A percentile compares a stretch with the other conserved stretches of the same genome.
phyloP scores from a whole-genome alignment of 1,139 yeast species.

The Protomyces lactucae-debilis region DNA sequence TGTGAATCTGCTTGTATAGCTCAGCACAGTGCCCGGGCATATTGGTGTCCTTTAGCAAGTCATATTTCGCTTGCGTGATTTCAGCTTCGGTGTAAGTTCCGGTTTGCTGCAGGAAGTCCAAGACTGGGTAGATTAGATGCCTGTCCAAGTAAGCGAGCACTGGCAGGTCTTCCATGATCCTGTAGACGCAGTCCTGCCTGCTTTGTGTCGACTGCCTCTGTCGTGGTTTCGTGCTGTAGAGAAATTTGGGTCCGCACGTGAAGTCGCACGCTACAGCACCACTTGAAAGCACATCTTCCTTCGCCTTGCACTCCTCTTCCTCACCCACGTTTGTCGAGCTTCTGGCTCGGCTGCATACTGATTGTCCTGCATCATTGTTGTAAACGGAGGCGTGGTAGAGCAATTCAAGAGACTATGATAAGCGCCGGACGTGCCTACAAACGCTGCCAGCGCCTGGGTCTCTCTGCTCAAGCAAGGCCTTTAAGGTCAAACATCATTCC shows the following conservation, averaged over 20 bases:
- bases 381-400: background rate
- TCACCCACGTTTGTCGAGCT: background rate
- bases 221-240: background rate
- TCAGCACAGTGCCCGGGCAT: slow-evolving; percentile 43
- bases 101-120: slow-evolving; percentile 47
- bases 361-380: background rate
- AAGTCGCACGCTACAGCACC: background rate
- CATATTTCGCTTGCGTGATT: slow-evolving; percentile 48
- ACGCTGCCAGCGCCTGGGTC: no score
- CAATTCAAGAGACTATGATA: background rate
- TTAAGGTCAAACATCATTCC: no score
- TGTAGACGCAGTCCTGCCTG: background rate
- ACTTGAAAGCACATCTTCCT: background rate
- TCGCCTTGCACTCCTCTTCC: background rate
- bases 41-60: slow-evolving; percentile 52
- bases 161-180: background rate
- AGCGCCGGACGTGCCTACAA: no score
- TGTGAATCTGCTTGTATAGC: slow-evolving; percentile 35
- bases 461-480: no score
- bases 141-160: slow-evolving; percentile 55
- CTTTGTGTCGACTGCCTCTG: no score
- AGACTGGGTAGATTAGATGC: slow-evolving; percentile 52
- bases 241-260: background rate
- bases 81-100: slow-evolving; percentile 46
- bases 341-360: background rate